A percentile compares a stretch with the other conserved stretches of the same genome.
These are phyloP conservation scores for Trichoderma citrinoviride DNA, from an alignment of 2,329 filamentous ascomycete species.

Conservation along the genomic window DNA sequence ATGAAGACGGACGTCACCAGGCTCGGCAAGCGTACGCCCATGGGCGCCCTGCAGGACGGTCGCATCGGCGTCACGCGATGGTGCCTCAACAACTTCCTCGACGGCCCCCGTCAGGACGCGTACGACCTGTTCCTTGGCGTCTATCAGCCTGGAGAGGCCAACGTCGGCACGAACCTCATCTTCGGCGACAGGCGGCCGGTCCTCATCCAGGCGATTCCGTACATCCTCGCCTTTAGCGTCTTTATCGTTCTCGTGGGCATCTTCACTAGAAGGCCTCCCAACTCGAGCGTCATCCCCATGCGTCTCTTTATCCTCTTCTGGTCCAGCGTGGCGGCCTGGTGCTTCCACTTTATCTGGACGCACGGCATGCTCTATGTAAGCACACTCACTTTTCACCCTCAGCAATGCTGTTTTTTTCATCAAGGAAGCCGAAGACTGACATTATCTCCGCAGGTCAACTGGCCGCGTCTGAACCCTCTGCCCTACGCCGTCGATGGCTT, in stretches of 20 bases:
- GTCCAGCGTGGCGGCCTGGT: conserved; percentile 67
- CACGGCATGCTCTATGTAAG: conserved; percentile 95
- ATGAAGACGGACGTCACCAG: conserved; percentile 98
- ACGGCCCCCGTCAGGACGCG: conserved; percentile 90
- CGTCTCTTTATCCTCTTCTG: conserved; percentile 80
- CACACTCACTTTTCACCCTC: conserved; percentile 31
- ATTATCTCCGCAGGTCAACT: conserved; percentile 70
- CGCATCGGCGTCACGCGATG: conserved; percentile 88
- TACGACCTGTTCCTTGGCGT: conserved; percentile 91
- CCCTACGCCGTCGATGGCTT: conserved; percentile 85
- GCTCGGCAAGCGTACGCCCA: conserved; percentile 83
- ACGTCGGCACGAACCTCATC: conserved; percentile 67
- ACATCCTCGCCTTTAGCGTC: conserved; percentile 78
- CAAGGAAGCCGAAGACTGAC: neutral
- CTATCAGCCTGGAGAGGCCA: conserved; percentile 72
- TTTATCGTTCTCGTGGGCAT: conserved; percentile 77
- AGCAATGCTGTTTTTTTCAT: neutral
- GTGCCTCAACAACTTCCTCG: conserved; percentile 88
- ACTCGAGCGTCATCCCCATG: conserved; percentile 75
- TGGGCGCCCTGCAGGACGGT: conserved; percentile 80
- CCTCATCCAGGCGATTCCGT: conserved; percentile 89
- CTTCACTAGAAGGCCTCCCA: conserved; percentile 68
- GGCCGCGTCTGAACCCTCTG: conserved; percentile 92
- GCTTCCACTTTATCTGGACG: conserved; percentile 70
- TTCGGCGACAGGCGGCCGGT: conserved; percentile 85